Evolutionary conservation across 202 grass and related monocot species (phyloP).

Genomic region (Hordeum pubiflorum): DNA sequence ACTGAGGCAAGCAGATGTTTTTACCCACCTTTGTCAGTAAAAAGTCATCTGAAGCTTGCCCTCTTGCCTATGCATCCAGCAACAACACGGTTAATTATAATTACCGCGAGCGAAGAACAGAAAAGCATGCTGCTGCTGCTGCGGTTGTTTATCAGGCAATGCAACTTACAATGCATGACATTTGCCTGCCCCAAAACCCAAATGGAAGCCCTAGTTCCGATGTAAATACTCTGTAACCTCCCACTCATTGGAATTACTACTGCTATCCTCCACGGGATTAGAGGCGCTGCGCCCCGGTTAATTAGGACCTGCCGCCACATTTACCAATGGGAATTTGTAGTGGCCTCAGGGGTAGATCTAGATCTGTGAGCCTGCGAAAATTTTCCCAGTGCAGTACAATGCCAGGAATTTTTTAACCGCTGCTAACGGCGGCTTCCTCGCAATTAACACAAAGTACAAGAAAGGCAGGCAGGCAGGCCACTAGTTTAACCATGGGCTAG

Average conservation of each 20-base stretch:
- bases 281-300: conserved; percentile 36
- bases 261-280: conserved; percentile 39
- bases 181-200: conserved; percentile 30
- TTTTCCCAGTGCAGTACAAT: conserved; percentile 7
- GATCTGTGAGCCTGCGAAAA: conserved; percentile 45
- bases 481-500: conserved; percentile 21
- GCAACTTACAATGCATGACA: conserved; percentile 32
- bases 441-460: conserved; percentile 39
- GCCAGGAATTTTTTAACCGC: conserved; percentile 23
- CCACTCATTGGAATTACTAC: conserved; percentile 41
- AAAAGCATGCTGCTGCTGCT: conserved; percentile 10
- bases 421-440: conserved; percentile 45
- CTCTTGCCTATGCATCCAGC: background rate
- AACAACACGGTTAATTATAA: background rate
- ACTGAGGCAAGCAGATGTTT: conserved; percentile 16
- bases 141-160: conserved; percentile 20
- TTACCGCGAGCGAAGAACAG: conserved; percentile 6
- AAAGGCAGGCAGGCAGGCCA: conserved; percentile 8
- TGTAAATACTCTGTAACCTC: conserved; percentile 45
- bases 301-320: conserved; percentile 41
- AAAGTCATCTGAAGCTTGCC: conserved; percentile 18
- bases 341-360: conserved; percentile 52
- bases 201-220: conserved; percentile 54
- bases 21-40: conserved; percentile 25
- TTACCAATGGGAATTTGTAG: conserved; percentile 58